Evolutionary conservation across 352 stramenopile genomes (phyloP).

Genomic region (Elongisporangium undulatum): DNA sequence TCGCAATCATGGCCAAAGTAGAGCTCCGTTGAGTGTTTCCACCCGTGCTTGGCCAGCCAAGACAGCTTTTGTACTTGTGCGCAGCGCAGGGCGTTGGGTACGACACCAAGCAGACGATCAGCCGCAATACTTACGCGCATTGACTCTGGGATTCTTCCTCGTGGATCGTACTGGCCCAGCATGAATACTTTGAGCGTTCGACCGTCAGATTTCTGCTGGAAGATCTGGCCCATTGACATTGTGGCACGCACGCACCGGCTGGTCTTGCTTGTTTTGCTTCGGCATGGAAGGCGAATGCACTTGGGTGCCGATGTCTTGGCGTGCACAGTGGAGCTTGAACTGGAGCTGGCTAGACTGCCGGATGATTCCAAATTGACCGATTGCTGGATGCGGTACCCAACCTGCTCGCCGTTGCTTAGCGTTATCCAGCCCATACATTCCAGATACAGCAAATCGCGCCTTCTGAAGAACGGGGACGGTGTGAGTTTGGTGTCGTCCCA

Average conservation of each 20-base stretch:
- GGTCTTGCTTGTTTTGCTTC: too few relatives aligned
- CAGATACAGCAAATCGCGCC: neutral
- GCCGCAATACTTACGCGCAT: neutral
- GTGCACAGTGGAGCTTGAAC: neutral
- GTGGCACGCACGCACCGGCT: neutral
- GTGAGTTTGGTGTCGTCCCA: conserved; percentile 16
- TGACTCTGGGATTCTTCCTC: neutral
- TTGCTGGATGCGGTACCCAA: neutral
- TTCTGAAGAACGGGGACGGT: neutral
- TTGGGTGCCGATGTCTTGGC: neutral
- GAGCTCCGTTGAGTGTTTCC: neutral
- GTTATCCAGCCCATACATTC: neutral
- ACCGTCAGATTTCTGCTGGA: neutral
- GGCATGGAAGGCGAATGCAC: neutral
- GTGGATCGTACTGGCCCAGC: neutral
- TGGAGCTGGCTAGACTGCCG: neutral
- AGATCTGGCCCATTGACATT: neutral
- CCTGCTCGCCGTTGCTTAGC: neutral
- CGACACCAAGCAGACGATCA: neutral
- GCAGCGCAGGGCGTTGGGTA: neutral
- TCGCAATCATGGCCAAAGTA: neutral
- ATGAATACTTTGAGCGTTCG: neutral
- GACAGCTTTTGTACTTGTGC: neutral
- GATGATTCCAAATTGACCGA: neutral
- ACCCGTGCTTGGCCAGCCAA: neutral